Evolutionary conservation across 768 basidiomycete genomes (phyloP), one percentile per base, ranked within the genome.

Genomic region (Wakefieldia striispora): DNA sequence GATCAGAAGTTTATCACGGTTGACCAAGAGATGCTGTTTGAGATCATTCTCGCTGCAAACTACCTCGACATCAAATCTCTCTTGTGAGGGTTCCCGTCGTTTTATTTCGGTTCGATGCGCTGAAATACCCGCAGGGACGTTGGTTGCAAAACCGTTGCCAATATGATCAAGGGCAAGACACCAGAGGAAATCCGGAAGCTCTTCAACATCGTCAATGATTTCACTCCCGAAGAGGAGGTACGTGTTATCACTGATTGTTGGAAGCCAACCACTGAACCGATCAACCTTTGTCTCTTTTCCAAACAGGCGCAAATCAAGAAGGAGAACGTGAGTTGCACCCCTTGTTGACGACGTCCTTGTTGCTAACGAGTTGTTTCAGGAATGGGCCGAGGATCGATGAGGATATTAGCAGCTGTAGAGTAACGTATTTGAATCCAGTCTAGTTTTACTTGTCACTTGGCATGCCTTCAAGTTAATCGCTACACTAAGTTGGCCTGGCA

Each of bases 141-240:
- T 51, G 95, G 95, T 1, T 97, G 95, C 82, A 95, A 97, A 79
- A 97, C 93, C 4, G 95, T 97, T 5, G 97, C 97, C 13, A 98
- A 98, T 80, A 99, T 98, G 97, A 98, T 99, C 81, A 98, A 99
- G 77, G 97, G 97, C 29, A 99, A 99, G 82, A 95, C 95, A 4
- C 97, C 97, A 20, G 97, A 98, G 70, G 97, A 98, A 74, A 98
- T 99, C 59, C 87, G 95, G 50, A 97, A 97, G 65, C 82, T 98
- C 46, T 97, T 94, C 77, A 95, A 97, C 80, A 94, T 95, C 57
- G 89, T 91, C 27, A 94, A 94, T 68, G 97, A 97, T 72, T 99
- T 99, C 66, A 98, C 97, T 4, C 94, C 95, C 17, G 97, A 99
- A 67, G 97, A 98, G 70, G 97, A 99, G 86, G 95, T 93, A 40